These are phyloP conservation scores for Cordyceps tenuipes DNA, from an alignment of 2,329 filamentous ascomycete species.

Conservation along the genomic window DNA sequence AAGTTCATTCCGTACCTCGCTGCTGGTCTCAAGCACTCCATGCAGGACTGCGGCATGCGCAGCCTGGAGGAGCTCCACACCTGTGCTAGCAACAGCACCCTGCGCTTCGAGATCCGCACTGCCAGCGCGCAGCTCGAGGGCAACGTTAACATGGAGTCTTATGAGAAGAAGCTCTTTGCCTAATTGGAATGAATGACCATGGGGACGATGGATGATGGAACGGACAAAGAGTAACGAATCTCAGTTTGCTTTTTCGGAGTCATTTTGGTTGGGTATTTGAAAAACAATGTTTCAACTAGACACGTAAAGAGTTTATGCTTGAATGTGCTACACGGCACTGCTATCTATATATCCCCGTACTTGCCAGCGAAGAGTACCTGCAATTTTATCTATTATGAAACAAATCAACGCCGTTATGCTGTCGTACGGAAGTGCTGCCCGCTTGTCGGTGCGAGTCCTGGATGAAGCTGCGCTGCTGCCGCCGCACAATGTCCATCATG, in stretches of 20 bases:
- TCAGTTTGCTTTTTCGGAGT: constrained; percentile 7
- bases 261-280: constrained; percentile 7
- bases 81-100: constrained; percentile 61
- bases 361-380: constrained; percentile 14
- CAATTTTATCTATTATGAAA: constrained; percentile 2
- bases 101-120: constrained; percentile 90
- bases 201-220: constrained; percentile 2
- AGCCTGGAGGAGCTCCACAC: constrained; percentile 71
- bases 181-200: constrained; percentile 34
- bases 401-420: constrained; percentile 11
- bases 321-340: constrained; percentile 8
- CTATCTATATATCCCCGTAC: constrained; percentile 9
- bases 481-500: not conserved
- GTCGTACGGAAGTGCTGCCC: constrained; percentile 11
- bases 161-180: constrained; percentile 99
- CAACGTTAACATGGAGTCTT: constrained; percentile 96
- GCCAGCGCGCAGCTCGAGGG: constrained; percentile 94
- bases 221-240: constrained; percentile 1
- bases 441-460: not conserved
- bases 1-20: constrained; percentile 96
- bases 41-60: constrained; percentile 88
- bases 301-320: constrained; percentile 10
- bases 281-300: constrained; percentile 8
- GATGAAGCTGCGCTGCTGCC: not conserved
- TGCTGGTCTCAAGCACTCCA: constrained; percentile 90